Base-by-base conservation (phyloP, 257 asterid genomes). In the Galeopsis tetrahit region DNA sequence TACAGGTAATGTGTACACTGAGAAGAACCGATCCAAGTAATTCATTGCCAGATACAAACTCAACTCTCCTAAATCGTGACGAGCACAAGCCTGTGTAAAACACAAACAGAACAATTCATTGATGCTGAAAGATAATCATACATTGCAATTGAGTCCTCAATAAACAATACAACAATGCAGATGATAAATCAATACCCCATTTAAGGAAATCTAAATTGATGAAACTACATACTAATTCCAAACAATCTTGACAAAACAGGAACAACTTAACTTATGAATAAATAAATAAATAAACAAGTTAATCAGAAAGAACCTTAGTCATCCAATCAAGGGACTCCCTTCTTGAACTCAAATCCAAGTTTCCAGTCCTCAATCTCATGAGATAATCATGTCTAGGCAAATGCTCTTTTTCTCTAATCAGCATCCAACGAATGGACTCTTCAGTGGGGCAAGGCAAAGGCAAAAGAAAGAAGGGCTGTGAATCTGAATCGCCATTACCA, bases 321-420 rank as follows among this genome's bases (percentile, higher is more conserved):
- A 88, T 88, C 98, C 98, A 93, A 77, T 88, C 90, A 82, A 90
- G 71, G 56, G 96, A 89, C 60, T 81, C 85, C 49, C 74, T 83
- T 81, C 98, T 88, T 58, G 78, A 66, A 48, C 83, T 79, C 82
- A 81, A 52, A 81, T 90, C 95, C 79, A 88, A 72, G 63, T 84
- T 90, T n/a, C 97, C 97, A 74, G 43, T 71, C 79, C 86, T 93
- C 81, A 93, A 70, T 77, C 96, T 90, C 63, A 51, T 46, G 32
- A 93, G 85, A 83, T 90, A 93, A 83, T 82, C 96, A 72, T 68
- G 43, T 70, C 80, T 82, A 1, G 95, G 96, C 83, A 85, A 53
- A 71, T 85, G 83, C 4, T 68, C 72, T 7, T 38, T 84, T 58
- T 90, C 97, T 63, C 72, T 84, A 73, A 78, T 84, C 55, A 87